These are phyloP conservation scores for Coemansia furcata DNA, from an alignment of 192 early-diverging fungal genomes.

Conservation along the genomic window DNA sequence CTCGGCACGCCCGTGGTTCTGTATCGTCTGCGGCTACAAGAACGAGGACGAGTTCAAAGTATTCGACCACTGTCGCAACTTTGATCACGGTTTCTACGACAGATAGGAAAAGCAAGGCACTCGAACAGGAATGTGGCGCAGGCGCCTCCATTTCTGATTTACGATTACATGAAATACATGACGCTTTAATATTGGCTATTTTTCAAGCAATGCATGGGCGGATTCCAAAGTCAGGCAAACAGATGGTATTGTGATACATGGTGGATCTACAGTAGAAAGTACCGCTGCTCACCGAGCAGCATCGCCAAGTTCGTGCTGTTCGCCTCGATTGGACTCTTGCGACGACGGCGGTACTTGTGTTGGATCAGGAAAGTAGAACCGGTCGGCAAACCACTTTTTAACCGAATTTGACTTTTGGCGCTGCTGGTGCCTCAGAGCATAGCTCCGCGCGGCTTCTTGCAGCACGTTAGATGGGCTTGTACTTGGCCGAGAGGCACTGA, in stretches of 20 bases:
- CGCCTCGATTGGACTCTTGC: constrained; percentile 11
- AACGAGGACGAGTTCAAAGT: constrained; percentile 14
- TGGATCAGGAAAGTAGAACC: constrained; percentile 50
- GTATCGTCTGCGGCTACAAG: constrained; percentile 26
- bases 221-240: not conserved
- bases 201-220: not conserved
- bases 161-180: no score
- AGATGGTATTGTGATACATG: not conserved
- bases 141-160: not conserved
- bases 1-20: constrained; percentile 24
- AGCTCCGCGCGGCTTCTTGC: constrained; percentile 43
- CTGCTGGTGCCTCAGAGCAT: constrained; percentile 46
- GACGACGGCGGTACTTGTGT: constrained; percentile 48
- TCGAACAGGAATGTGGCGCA: not conserved
- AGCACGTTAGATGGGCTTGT: constrained; percentile 14
- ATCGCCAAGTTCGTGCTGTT: constrained; percentile 32
- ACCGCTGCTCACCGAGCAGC: not conserved
- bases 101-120: constrained; percentile 2
- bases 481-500: constrained; percentile 8
- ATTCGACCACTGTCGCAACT: constrained; percentile 17
- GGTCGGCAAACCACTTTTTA: constrained; percentile 47
- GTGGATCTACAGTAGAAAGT: not conserved
- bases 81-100: constrained; percentile 19
- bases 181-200: not conserved
- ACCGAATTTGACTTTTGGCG: constrained; percentile 35